phyloP scores from a whole-genome alignment of 169 alveolate species.

The Eimeria falciformis region DNA sequence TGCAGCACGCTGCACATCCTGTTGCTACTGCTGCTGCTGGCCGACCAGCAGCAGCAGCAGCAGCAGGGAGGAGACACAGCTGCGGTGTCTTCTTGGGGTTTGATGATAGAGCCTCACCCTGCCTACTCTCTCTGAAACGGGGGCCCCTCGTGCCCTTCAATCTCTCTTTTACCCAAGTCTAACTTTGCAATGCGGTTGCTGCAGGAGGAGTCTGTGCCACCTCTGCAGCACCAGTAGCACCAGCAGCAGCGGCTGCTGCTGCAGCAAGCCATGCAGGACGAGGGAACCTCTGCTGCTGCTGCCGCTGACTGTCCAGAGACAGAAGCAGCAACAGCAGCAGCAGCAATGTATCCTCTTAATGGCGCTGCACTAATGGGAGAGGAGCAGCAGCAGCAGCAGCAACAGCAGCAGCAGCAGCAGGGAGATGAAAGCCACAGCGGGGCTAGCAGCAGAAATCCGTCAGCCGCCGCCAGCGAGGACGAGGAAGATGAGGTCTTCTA shows the following conservation, averaged over 20 bases:
- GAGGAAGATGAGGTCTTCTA: conserved; percentile 26
- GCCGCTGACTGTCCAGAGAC: background rate
- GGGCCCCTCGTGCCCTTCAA: conserved; percentile 18
- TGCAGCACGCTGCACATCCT: background rate
- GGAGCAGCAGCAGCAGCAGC: conserved; percentile 42
- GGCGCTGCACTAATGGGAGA: background rate
- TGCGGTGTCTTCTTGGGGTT: background rate
- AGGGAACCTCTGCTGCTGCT: background rate
- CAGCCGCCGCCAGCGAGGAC: background rate
- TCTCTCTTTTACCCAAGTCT: background rate
- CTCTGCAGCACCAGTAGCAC: conserved; percentile 22
- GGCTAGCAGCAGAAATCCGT: background rate
- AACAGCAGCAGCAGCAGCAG: conserved; percentile 34
- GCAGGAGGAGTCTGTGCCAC: conserved; percentile 24
- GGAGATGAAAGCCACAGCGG: conserved; percentile 1
- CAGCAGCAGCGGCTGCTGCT: conserved; percentile 7
- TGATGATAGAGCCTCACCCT: background rate
- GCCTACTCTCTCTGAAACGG: too few relatives aligned
- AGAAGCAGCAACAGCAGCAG: background rate
- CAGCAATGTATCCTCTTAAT: background rate
- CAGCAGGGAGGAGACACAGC: conserved; percentile 10
- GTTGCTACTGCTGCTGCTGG: conserved; percentile 32
- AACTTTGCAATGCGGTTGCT: background rate
- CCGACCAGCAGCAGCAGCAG: conserved; percentile 22
- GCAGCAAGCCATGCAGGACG: conserved; percentile 14